phyloP scores from a whole-genome alignment of 1,284 basidiomycete species.

The Hortiboletus rubellus region DNA sequence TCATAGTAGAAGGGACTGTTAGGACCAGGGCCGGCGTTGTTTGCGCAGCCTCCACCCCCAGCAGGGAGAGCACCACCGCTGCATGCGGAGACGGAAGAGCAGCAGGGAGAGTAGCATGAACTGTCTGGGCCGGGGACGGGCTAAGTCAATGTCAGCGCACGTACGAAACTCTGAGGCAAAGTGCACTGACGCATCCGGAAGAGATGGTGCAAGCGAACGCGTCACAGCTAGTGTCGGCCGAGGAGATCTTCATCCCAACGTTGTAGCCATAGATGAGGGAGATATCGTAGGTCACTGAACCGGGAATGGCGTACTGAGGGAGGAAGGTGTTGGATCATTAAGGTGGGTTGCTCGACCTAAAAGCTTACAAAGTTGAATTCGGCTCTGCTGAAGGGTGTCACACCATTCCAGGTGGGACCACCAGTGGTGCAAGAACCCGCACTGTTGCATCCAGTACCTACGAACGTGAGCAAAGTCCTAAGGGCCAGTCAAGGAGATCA shows the following conservation, averaged over 20 bases:
- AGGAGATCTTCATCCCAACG: conserved; percentile 39
- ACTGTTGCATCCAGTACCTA: conserved; percentile 35
- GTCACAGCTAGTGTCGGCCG: conserved; percentile 26
- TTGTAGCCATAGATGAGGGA: conserved; percentile 41
- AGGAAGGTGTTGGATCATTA: neutral
- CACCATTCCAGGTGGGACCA: conserved; percentile 34
- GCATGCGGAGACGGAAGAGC: conserved; percentile 27
- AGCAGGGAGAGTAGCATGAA: conserved; percentile 33
- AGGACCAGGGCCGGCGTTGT: conserved; percentile 33
- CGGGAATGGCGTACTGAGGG: conserved; percentile 30
- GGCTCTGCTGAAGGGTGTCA: conserved; percentile 35
- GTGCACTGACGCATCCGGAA: conserved; percentile 27
- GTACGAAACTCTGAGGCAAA: neutral
- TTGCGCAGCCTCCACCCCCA: conserved; percentile 30
- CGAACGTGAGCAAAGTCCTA: conserved; percentile 3
- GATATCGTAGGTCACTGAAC: conserved; percentile 38
- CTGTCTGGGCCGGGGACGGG: conserved; percentile 30
- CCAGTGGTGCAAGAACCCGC: conserved; percentile 32
- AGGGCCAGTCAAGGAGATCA: neutral
- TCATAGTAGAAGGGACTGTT: conserved; percentile 33
- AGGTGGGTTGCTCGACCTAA: neutral
- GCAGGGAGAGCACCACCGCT: conserved; percentile 29
- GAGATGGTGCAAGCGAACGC: conserved; percentile 34
- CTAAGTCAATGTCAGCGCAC: conserved; percentile 15
- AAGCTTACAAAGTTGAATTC: conserved; percentile 32